Conservation (phyloP, 1,284 basidiomycete genomes). For the Schizopora paradoxa region DNA sequence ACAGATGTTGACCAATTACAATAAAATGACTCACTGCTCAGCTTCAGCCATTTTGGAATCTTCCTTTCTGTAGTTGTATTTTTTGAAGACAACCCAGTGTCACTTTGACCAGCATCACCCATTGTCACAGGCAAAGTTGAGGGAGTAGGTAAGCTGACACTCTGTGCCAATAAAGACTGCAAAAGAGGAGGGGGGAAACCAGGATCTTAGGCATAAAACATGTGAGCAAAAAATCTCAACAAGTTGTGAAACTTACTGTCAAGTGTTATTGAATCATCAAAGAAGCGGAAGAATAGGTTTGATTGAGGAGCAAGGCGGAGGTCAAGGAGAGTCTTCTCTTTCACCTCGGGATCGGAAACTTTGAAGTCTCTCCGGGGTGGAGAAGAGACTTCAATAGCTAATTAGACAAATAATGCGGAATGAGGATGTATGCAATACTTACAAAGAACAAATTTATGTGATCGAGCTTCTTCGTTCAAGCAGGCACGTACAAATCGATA, state of each 20-base stretch:
- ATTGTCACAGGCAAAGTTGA: slow-evolving; percentile 27
- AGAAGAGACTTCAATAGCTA: not conserved
- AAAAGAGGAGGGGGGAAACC: slow-evolving; percentile 60
- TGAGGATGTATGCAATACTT: slow-evolving; percentile 25
- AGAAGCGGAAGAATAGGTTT: slow-evolving; percentile 70
- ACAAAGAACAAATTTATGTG: slow-evolving; percentile 81
- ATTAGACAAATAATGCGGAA: slow-evolving; percentile 3
- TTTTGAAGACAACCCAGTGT: slow-evolving; percentile 16
- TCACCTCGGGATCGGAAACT: slow-evolving; percentile 67
- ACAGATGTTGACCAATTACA: not conserved
- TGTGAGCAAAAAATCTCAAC: not conserved
- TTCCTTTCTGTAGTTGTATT: slow-evolving; percentile 42
- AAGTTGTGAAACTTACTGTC: slow-evolving; percentile 42
- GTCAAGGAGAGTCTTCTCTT: slow-evolving; percentile 60
- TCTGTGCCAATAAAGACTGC: slow-evolving; percentile 47
- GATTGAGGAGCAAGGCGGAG: slow-evolving; percentile 78
- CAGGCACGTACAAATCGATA: slow-evolving; percentile 79
- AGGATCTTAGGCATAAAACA: slow-evolving; percentile 32
- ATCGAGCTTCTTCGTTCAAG: slow-evolving; percentile 65
- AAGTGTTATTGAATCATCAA: slow-evolving; percentile 53
- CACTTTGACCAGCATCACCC: not conserved
- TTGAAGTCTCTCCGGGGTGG: slow-evolving; percentile 80
- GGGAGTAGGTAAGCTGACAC: slow-evolving; percentile 57
- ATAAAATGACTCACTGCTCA: slow-evolving; percentile 41
- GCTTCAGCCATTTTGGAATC: slow-evolving; percentile 70